A percentile compares a stretch with the other conserved stretches of the same genome.
phyloP scores from a whole-genome alignment of 106 monocot genomes.

The Vanilla planifolia region DNA sequence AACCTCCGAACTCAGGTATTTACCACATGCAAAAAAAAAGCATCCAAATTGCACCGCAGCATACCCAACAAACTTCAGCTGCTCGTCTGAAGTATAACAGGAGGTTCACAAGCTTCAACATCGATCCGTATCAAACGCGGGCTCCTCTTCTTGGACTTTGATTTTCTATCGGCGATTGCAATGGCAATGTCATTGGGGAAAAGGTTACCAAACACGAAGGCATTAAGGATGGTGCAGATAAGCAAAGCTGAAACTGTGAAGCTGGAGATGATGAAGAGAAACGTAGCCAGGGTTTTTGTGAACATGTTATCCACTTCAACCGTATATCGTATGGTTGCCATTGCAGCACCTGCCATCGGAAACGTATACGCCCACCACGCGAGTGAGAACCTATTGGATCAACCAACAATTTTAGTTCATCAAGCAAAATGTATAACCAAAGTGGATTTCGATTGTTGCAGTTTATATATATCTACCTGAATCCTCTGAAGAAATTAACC shows the following conservation, averaged over 20 bases:
- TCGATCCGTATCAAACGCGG: no score
- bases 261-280: constrained; percentile 49
- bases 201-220: constrained; percentile 62
- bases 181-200: constrained; percentile 87
- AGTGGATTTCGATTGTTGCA: no score
- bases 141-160: constrained; percentile 35
- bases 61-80: no score
- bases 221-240: constrained; percentile 54
- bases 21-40: no score
- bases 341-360: constrained; percentile 50
- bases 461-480: constrained; percentile 30
- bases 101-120: no score
- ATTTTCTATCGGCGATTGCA: constrained; percentile 45
- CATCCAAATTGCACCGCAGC: no score
- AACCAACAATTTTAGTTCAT: not conserved
- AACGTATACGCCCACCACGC: constrained; percentile 76
- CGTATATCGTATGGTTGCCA: constrained; percentile 60
- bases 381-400: constrained; percentile 41
- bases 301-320: constrained; percentile 42
- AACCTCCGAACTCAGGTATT: no score
- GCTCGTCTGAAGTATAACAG: no score
- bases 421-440: no score
- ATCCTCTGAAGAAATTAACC: constrained; percentile 80
- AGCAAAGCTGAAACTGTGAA: constrained; percentile 58
- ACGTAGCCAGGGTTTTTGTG: constrained; percentile 30